Evolutionary conservation across 148 eudicot species (phyloP).

Genomic region (Gaultheria prostrata): DNA sequence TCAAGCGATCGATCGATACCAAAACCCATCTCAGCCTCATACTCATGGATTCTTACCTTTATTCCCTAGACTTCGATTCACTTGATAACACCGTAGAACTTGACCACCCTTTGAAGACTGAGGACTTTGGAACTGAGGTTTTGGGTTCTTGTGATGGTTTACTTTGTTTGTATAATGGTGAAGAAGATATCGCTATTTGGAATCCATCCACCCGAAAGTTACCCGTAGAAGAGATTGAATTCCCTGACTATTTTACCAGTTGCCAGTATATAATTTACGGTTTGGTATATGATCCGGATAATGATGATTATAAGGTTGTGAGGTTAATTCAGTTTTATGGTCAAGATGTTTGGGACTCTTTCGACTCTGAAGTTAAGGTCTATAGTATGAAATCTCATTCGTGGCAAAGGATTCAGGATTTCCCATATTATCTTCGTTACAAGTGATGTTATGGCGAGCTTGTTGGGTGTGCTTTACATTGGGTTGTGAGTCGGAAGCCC

Average conservation of each 20-base stretch:
- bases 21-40: background rate
- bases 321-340: slow-evolving; percentile 29
- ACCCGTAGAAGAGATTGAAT: background rate
- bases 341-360: background rate
- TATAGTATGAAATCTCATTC: slow-evolving; percentile 21
- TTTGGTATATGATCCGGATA: slow-evolving; percentile 28
- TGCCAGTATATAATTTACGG: slow-evolving; percentile 1
- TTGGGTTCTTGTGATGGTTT: slow-evolving; percentile 33
- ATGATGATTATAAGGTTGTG: slow-evolving; percentile 43
- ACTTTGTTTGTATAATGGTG: slow-evolving; percentile 2
- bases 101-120: slow-evolving; percentile 20
- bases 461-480: slow-evolving; percentile 35
- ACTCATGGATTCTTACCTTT: background rate
- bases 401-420: slow-evolving; percentile 25
- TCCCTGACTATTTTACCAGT: background rate
- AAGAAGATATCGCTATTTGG: background rate
- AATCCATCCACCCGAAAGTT: background rate
- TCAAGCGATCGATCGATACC: background rate
- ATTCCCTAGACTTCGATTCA: slow-evolving; percentile 22
- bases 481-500: slow-evolving; percentile 23
- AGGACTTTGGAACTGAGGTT: slow-evolving; percentile 19
- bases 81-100: slow-evolving; percentile 21
- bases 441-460: slow-evolving; percentile 11
- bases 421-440: slow-evolving; percentile 23
- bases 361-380: slow-evolving; percentile 32